phyloP scores from a whole-genome alignment of 1,139 yeast species.

The Pichia sp. region DNA sequence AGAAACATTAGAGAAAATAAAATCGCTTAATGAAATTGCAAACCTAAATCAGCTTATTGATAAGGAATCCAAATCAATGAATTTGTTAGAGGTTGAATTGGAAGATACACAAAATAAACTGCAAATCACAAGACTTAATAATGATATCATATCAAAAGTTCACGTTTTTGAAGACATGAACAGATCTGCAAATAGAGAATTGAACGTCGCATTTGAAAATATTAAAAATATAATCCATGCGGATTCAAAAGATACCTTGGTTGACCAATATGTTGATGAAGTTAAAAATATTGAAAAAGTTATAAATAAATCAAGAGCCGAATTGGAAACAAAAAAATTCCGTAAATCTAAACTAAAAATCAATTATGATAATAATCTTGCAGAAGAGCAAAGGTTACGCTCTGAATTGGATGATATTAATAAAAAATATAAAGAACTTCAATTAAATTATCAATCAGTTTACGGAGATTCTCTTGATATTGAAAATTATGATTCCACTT shows the following conservation, averaged over 20 bases:
- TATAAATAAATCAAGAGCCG: conserved; percentile 3
- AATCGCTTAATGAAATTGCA: conserved; percentile 32
- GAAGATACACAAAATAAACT: conserved; percentile 51
- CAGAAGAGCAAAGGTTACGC: background rate
- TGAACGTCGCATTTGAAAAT: background rate
- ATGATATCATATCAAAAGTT: conserved; percentile 51
- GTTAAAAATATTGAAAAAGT: background rate
- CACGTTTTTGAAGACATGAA: conserved; percentile 38
- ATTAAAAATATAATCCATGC: conserved; percentile 1
- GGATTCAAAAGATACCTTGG: background rate
- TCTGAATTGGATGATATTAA: conserved; percentile 7
- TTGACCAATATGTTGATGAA: background rate
- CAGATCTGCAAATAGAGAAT: conserved; percentile 10
- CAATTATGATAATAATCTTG: conserved; percentile 1
- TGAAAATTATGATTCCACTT: conserved; percentile 43
- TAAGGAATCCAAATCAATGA: background rate
- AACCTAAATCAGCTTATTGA: conserved; percentile 28
- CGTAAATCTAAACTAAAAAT: conserved; percentile 2
- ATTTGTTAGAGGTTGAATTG: conserved; percentile 21
- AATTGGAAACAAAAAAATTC: conserved; percentile 3
- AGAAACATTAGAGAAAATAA: conserved; percentile 29
- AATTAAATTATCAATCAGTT: conserved; percentile 2
- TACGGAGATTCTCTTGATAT: conserved; percentile 27
- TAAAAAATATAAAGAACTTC: background rate
- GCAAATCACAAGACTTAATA: conserved; percentile 46